These are phyloP conservation scores for Sporothrix protearum DNA, from an alignment of 2,329 filamentous ascomycete genomes.

Conservation along the genomic window DNA sequence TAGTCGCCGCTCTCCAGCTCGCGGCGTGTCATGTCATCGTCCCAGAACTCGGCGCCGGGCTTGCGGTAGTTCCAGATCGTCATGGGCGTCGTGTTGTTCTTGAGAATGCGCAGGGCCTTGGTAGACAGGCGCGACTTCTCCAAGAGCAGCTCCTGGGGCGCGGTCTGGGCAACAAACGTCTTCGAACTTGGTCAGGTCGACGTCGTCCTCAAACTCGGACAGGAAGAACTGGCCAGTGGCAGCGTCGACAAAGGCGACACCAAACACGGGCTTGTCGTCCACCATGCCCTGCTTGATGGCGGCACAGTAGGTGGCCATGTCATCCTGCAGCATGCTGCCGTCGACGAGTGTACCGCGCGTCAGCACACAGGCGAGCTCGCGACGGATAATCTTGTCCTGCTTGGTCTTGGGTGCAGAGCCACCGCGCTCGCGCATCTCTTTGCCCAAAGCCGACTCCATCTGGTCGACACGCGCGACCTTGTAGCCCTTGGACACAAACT, in stretches of 20 bases:
- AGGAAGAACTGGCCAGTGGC: conserved; percentile 93
- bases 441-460: conserved; percentile 89
- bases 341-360: conserved; percentile 93
- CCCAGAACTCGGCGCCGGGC: conserved; percentile 83
- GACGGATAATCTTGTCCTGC: conserved; percentile 86
- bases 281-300: conserved; percentile 78
- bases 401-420: conserved; percentile 59
- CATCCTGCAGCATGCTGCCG: conserved; percentile 92
- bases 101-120: conserved; percentile 88
- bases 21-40: conserved; percentile 73
- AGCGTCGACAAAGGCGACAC: conserved; percentile 90
- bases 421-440: conserved; percentile 94
- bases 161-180: conserved; percentile 89
- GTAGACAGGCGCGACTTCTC: conserved; percentile 83
- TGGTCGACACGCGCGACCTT: conserved; percentile 97
- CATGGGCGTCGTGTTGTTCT: conserved; percentile 88
- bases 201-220: conserved; percentile 88
- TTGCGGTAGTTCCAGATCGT: conserved; percentile 96
- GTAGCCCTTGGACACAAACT: conserved; percentile 96
- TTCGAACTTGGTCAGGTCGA: conserved; percentile 96
- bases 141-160: conserved; percentile 80
- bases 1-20: conserved; percentile 79
- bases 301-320: conserved; percentile 95
- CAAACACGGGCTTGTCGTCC: conserved; percentile 73
- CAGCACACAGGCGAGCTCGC: conserved; percentile 85